Conservation (phyloP, 257 asterid species). For the Fraxinus cuspidata region DNA sequence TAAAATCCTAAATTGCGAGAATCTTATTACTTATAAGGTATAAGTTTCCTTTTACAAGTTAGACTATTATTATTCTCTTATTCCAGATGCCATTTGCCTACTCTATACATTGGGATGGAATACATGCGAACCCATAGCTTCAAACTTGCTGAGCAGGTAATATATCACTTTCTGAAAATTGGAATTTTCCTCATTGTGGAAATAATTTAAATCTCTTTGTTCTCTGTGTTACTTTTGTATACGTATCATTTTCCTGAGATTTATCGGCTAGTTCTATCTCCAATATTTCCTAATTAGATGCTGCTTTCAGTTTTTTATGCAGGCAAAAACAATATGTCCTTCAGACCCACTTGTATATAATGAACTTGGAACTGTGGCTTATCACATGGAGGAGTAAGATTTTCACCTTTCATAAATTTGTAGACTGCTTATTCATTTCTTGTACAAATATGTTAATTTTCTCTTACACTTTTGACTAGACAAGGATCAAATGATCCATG, state of each 20-base stretch:
- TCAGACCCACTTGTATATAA: conserved; percentile 95
- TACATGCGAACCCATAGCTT: conserved; percentile 98
- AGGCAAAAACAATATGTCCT: conserved; percentile 85
- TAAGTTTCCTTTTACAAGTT: conserved; percentile 29
- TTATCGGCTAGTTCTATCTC: background rate
- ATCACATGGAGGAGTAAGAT: conserved; percentile 97
- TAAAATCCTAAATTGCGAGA: conserved; percentile 18
- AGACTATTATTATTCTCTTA: conserved; percentile 35
- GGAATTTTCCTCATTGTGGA: conserved; percentile 18
- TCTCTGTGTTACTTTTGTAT: conserved; percentile 12
- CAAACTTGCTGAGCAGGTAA: conserved; percentile 98
- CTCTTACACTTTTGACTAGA: background rate
- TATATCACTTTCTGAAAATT: conserved; percentile 18
- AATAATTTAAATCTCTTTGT: conserved; percentile 17
- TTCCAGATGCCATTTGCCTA: conserved; percentile 95
- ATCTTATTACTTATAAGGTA: conserved; percentile 23
- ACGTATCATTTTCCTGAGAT: conserved; percentile 18
- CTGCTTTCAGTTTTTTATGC: conserved; percentile 84
- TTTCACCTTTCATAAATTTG: conserved; percentile 22
- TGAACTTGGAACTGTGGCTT: conserved; percentile 98
- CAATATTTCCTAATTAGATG: conserved; percentile 25
- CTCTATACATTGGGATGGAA: conserved; percentile 96
- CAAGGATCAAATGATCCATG: background rate
- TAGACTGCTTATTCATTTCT: background rate
- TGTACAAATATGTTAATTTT: background rate